These are phyloP conservation scores for Phytophthora cryptogea DNA, from an alignment of 352 stramenopile genomes.

Conservation along the genomic window DNA sequence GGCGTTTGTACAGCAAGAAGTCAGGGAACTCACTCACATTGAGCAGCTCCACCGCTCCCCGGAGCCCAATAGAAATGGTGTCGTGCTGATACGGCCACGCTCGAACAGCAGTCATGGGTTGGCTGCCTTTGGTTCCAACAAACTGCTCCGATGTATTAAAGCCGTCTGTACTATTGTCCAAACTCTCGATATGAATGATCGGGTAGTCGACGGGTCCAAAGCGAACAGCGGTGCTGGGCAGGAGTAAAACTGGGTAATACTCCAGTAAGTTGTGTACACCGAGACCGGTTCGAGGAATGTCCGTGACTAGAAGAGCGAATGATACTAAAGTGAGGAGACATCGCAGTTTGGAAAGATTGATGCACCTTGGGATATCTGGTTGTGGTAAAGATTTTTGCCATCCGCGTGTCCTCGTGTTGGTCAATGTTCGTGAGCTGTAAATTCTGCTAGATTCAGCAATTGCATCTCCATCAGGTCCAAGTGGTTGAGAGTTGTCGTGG, in stretches of 20 bases:
- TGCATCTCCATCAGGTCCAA: too few relatives aligned
- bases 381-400: conserved; percentile 20
- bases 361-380: conserved; percentile 31
- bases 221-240: conserved; percentile 32
- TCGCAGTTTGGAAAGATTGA: conserved; percentile 36
- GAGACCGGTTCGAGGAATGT: conserved; percentile 58
- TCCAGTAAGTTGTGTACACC: conserved; percentile 28
- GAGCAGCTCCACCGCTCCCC: conserved; percentile 30
- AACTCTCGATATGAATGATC: conserved; percentile 34
- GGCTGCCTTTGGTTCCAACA: conserved; percentile 19
- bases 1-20: conserved; percentile 36
- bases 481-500: too few relatives aligned
- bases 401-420: not conserved
- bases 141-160: conserved; percentile 6
- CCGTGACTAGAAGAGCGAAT: conserved; percentile 44
- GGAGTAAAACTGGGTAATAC: conserved; percentile 29
- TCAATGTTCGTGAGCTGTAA: conserved; percentile 4
- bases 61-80: conserved; percentile 36
- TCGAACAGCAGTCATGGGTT: conserved; percentile 9
- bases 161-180: conserved; percentile 1
- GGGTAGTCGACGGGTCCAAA: conserved; percentile 60
- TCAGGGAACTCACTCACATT: conserved; percentile 31
- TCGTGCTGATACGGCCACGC: conserved; percentile 49
- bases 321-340: conserved; percentile 43
- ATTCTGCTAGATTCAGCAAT: not conserved